Evolutionary conservation across 371 early-diverging fungal genomes (phyloP), one percentile per base, ranked within the genome.

Genomic region (Smittium culicis): DNA sequence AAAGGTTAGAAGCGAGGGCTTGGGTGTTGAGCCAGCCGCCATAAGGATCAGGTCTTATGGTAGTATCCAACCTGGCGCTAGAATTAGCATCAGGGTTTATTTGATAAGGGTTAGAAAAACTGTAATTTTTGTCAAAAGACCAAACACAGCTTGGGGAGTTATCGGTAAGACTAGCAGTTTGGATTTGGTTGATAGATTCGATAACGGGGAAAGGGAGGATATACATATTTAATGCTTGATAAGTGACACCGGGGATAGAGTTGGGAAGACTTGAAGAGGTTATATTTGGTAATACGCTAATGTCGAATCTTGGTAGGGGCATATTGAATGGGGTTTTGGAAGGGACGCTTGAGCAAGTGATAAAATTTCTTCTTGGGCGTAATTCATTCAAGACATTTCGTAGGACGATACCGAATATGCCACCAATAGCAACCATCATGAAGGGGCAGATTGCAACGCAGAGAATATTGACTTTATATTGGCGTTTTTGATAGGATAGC

Each of bases 101-200:
- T 55, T 76, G 65, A 57, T 77, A 79, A 28, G 79, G 79, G 27
- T 62, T 68, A 25, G 69, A 74, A 61, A 61, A 74, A 1, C 81
- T 81, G 65, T 81, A 81, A 55, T 75, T 72, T 61, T 78, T 71
- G 56, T 77, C 83, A 69, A 82, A 81, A 76, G 80, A 80, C 69
- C 69, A 76, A 34, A 75, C 76, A 69, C 76, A 82, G 34, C 54
- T 14, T 35, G 70, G 76, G 66, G 29, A 65, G 28, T 32, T 32
- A 25, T 59, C 60, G 16, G 60, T 14, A 25, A 59, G 28, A 5
- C n/a, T 5, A 27, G 32, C 5, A 59, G n/a, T 5, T 11, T 5
- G 11, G 16, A 29, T 5, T 32, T 32, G 30, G 30, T 5, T 59
- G 5, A 29, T 11, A 59, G 28, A 59, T 27, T 59, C 60, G 30